Percentiles rank a stretch among this genome's conserved stretches.
Conservation (phyloP, 257 asterid genomes). For the Ilex aquifolium region DNA sequence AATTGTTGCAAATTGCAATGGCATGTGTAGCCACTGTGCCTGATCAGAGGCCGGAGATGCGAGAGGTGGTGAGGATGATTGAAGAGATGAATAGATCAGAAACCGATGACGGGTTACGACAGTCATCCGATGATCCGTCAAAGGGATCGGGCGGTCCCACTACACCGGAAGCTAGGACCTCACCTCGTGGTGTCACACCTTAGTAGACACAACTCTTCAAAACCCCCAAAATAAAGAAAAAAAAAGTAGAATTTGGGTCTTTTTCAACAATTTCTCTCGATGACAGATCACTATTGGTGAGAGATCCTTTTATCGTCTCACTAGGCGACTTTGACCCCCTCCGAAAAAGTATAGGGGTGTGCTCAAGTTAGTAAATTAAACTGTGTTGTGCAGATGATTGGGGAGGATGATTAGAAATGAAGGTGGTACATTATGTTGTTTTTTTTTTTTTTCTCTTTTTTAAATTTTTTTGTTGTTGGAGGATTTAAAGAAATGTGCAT, state of each 20-base stretch:
- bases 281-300: too few species aligned
- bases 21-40: constrained; percentile 1
- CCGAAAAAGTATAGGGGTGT: too few species aligned
- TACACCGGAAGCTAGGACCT: background rate
- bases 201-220: background rate
- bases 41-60: background rate
- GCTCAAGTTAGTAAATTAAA: too few species aligned
- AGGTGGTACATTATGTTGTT: too few species aligned
- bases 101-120: background rate
- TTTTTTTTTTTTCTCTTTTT: too few species aligned
- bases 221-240: background rate
- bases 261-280: too few species aligned
- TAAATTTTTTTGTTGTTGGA: too few species aligned
- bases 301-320: too few species aligned
- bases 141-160: background rate
- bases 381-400: too few species aligned
- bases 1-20: constrained; percentile 1
- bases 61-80: background rate
- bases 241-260: background rate
- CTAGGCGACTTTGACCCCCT: too few species aligned
- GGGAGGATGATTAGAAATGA: too few species aligned
- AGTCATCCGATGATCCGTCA: background rate
- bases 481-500: too few species aligned
- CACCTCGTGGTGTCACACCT: constrained; percentile 1
- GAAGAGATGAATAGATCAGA: background rate